phyloP scores from a whole-genome alignment of 2,329 filamentous ascomycete genomes.

The Microcyclosporella mali region DNA sequence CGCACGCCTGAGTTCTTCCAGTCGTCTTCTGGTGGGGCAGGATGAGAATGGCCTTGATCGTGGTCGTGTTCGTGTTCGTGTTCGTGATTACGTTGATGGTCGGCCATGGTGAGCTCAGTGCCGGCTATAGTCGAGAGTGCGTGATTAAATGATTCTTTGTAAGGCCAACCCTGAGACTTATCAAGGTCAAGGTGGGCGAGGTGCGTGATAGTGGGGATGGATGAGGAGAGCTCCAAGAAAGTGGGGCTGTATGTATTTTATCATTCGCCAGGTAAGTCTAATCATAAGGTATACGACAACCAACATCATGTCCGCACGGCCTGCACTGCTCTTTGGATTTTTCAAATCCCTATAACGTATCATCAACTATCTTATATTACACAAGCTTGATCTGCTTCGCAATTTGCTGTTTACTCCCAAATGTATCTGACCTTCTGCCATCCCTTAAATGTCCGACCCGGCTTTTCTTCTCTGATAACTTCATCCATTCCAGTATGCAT shows the following conservation, averaged over 20 bases:
- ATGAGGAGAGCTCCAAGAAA: constrained; percentile 1
- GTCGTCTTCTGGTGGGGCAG: constrained; percentile 23
- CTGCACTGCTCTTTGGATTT: too few relatives aligned
- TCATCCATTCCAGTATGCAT: constrained; percentile 40
- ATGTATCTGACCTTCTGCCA: constrained; percentile 33
- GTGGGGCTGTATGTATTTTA: constrained; percentile 2
- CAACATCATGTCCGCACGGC: background rate
- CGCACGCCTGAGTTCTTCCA: constrained; percentile 41
- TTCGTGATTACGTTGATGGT: too few relatives aligned
- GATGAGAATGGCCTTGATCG: constrained; percentile 10
- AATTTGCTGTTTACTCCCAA: constrained; percentile 14
- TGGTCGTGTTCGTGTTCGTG: constrained; percentile 11
- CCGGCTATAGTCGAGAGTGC: too few relatives aligned
- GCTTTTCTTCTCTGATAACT: constrained; percentile 30
- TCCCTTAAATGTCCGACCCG: constrained; percentile 22
- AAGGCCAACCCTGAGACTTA: too few relatives aligned
- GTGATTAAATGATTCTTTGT: too few relatives aligned
- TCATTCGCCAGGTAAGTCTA: too few relatives aligned
- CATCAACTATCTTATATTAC: background rate
- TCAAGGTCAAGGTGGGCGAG: too few relatives aligned
- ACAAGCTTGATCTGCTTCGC: background rate
- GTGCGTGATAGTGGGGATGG: constrained; percentile 3
- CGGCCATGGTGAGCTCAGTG: too few relatives aligned
- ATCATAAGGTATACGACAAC: background rate
- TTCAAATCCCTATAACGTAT: too few relatives aligned